Conservation (phyloP, 2,329 filamentous ascomycete species). For the Capronia americana region DNA sequence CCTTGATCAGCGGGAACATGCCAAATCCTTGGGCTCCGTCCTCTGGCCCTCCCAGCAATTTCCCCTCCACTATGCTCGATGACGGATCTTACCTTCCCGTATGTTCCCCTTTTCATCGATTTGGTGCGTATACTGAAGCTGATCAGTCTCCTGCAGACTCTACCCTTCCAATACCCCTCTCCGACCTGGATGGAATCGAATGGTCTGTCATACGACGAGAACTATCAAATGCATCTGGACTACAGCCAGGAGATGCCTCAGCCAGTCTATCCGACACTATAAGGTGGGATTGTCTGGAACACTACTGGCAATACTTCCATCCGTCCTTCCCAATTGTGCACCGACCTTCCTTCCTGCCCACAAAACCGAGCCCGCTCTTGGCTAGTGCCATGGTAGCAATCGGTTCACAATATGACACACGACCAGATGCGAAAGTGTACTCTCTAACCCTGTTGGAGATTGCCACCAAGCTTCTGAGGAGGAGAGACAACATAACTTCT, state of each 20-base stretch:
- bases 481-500: slow-evolving; percentile 44
- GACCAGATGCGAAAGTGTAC: slow-evolving; percentile 46
- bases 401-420: slow-evolving; percentile 46
- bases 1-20: slow-evolving; percentile 36
- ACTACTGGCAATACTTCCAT: slow-evolving; percentile 47
- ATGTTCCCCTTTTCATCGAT: slow-evolving; percentile 36
- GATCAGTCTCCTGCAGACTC: slow-evolving; percentile 44
- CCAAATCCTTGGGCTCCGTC: slow-evolving; percentile 37
- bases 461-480: slow-evolving; percentile 43
- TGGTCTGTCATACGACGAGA: slow-evolving; percentile 48
- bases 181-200: slow-evolving; percentile 49
- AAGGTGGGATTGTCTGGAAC: slow-evolving; percentile 48
- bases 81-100: slow-evolving; percentile 39
- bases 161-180: slow-evolving; percentile 49
- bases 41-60: slow-evolving; percentile 37
- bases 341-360: slow-evolving; percentile 44
- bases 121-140: slow-evolving; percentile 40
- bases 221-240: slow-evolving; percentile 45
- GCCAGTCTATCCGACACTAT: slow-evolving; percentile 47
- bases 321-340: slow-evolving; percentile 47
- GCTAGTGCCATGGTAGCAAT: slow-evolving; percentile 47
- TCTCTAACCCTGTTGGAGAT: slow-evolving; percentile 45
- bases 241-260: slow-evolving; percentile 44
- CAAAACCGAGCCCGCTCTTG: slow-evolving; percentile 44
- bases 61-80: slow-evolving; percentile 39